A percentile compares a stretch with the other conserved stretches of the same genome.
These are phyloP conservation scores for Lipomyces spencermartinsiae DNA, from an alignment of 805 yeast genomes.

Conservation along the genomic window DNA sequence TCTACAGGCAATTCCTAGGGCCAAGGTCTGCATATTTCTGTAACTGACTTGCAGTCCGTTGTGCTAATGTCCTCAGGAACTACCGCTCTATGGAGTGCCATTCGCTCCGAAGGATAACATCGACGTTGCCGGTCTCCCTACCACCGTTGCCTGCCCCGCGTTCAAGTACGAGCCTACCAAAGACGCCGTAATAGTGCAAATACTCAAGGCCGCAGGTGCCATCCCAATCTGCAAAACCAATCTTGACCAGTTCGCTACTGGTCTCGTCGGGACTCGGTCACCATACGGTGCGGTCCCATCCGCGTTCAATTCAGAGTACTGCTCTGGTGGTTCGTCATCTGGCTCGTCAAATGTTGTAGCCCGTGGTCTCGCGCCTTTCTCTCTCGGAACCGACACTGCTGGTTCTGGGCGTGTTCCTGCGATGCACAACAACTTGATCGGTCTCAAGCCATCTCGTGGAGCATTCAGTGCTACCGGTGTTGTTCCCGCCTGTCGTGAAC, in stretches of 20 bases:
- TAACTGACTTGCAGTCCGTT: background rate
- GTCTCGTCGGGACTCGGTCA: conserved; percentile 91
- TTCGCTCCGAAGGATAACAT: conserved; percentile 94
- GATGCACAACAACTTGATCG: conserved; percentile 88
- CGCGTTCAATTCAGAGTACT: conserved; percentile 75
- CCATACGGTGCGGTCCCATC: conserved; percentile 91
- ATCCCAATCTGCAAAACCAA: conserved; percentile 93
- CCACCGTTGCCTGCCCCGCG: conserved; percentile 98
- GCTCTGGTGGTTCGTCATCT: conserved; percentile 93
- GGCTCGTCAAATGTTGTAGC: conserved; percentile 93
- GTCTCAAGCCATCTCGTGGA: conserved; percentile 92
- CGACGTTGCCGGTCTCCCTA: conserved; percentile 78
- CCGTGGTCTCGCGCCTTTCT: conserved; percentile 84
- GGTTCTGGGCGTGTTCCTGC: conserved; percentile 99
- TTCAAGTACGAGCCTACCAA: conserved; percentile 68
- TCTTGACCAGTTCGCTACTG: conserved; percentile 97
- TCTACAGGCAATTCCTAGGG: conserved; percentile 62
- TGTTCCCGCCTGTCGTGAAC: conserved; percentile 97
- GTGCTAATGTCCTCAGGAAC: conserved; percentile 31
- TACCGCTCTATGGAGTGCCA: conserved; percentile 90
- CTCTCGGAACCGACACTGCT: conserved; percentile 96
- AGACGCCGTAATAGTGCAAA: conserved; percentile 78
- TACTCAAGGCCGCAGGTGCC: conserved; percentile 88
- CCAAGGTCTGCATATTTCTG: conserved; percentile 51
- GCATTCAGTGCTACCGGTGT: conserved; percentile 85